These are phyloP conservation scores for Rhodotorula paludigena DNA, from an alignment of 768 basidiomycete genomes.

Conservation along the genomic window DNA sequence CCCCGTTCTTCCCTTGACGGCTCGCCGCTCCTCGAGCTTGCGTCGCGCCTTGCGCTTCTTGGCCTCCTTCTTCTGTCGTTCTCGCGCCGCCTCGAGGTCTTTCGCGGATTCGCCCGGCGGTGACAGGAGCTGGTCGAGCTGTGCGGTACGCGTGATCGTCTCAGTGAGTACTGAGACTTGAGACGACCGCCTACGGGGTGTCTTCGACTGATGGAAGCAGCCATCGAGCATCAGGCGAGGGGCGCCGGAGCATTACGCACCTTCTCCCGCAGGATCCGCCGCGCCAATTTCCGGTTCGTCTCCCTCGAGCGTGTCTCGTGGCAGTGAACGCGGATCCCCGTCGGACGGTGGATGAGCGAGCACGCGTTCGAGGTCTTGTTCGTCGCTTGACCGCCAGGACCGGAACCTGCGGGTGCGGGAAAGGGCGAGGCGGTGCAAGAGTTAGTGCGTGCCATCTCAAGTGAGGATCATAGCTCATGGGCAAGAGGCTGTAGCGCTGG, in stretches of 20 bases:
- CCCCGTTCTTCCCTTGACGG: background rate
- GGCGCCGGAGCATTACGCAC: background rate
- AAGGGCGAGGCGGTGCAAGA: background rate
- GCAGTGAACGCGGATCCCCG: conserved; percentile 17
- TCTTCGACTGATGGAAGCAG: too few species aligned
- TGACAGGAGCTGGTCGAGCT: conserved; percentile 15
- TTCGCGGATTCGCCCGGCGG: conserved; percentile 8
- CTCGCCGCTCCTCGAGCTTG: background rate
- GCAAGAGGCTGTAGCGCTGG: too few species aligned
- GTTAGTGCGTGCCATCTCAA: background rate
- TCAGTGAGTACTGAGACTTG: too few species aligned
- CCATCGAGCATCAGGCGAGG: too few species aligned
- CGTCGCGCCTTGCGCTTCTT: conserved; percentile 19
- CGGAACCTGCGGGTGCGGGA: conserved; percentile 2
- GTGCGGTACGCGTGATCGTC: background rate
- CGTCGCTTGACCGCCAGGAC: conserved; percentile 31
- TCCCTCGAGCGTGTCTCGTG: conserved; percentile 30
- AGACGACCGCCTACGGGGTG: too few species aligned
- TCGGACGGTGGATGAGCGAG: conserved; percentile 24
- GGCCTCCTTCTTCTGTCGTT: conserved; percentile 26
- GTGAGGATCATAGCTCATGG: too few species aligned
- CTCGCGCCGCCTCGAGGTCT: conserved; percentile 16
- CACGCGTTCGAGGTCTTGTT: conserved; percentile 34
- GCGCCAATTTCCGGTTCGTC: conserved; percentile 18
- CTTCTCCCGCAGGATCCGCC: conserved; percentile 20